Evolutionary conservation across 2,329 filamentous ascomycete genomes (phyloP), one percentile per base, ranked within the genome.

Genomic region (Exophiala dermatitidis): DNA sequence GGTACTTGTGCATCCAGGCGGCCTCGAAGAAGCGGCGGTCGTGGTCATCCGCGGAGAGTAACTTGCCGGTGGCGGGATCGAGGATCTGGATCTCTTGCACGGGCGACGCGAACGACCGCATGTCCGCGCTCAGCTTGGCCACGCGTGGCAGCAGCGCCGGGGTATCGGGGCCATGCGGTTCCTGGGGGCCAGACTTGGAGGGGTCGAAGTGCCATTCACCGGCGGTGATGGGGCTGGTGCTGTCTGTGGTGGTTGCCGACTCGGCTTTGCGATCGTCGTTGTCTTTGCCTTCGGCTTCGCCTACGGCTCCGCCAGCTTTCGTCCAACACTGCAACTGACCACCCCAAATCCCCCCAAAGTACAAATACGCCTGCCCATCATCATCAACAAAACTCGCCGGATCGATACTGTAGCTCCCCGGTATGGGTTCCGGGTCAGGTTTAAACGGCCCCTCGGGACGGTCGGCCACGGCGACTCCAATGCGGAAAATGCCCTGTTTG

Each of bases 291-390:
- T 34, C 33, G 2, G 33, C 10, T 10, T 2, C 33, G 10, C 33
- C 5, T 6, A 6, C 33, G 33, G 33, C 33, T 6, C 33, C 33
- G 10, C 1, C 6, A 1, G 9, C 43, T 9, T 6, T 10, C 7
- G 42, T 31, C 78, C 86, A 90, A 72, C 85, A 89, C 68, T 90
- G 85, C 59, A 90, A 72, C 70, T 90, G 86, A 0, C 86, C 86
- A 53, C 86, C 86, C 86, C 86, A 90, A 26, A 90, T 77, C 0
- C 86, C 86, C 42, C 86, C 86, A 61, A 90, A 89, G 69, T 89
- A 90, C 26, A 87, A 67, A 65, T 86, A 87, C 2, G 78, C 81
- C 48, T 76, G 66, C 6, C 75, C 79, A 60, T 85, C 80, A 42
- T 80, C 80, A 65, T 90, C 86, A 10, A 90, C 85, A 59, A 90